Evolutionary conservation across 139 green algal species (phyloP).

Genomic region (Chlorella sp.): DNA sequence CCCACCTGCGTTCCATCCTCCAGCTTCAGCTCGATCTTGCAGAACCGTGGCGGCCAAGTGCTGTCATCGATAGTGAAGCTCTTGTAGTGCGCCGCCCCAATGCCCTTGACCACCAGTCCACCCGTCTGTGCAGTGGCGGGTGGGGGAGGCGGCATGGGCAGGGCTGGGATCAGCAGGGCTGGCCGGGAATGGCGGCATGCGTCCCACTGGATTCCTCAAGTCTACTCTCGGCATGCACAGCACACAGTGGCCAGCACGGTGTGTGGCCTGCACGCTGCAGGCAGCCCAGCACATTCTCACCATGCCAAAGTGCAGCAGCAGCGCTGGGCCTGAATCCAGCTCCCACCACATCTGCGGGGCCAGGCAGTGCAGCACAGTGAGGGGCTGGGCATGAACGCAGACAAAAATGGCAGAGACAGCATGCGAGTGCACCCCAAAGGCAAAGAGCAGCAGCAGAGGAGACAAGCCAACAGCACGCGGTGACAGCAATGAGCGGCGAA

Average conservation of each 20-base stretch:
- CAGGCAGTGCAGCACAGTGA: too few relatives aligned
- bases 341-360: constrained; percentile 75
- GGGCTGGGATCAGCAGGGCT: too few relatives aligned
- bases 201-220: too few relatives aligned
- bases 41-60: constrained; percentile 51
- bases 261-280: too few relatives aligned
- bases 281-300: background rate
- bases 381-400: background rate
- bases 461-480: too few relatives aligned
- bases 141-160: background rate
- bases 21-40: constrained; percentile 68
- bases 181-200: too few relatives aligned
- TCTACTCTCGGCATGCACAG: too few relatives aligned
- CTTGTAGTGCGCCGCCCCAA: constrained; percentile 62
- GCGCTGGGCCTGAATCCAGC: constrained; percentile 58
- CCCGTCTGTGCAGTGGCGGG: constrained; percentile 41
- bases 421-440: background rate
- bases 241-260: too few relatives aligned
- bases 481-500: too few relatives aligned
- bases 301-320: constrained; percentile 86
- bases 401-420: background rate
- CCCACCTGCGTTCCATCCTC: constrained; percentile 47
- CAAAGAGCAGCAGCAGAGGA: too few relatives aligned
- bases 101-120: constrained; percentile 62
- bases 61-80: constrained; percentile 20